phyloP scores from a whole-genome alignment of 495 filamentous ascomycete genomes.

The Chaetomidium leptoderma region DNA sequence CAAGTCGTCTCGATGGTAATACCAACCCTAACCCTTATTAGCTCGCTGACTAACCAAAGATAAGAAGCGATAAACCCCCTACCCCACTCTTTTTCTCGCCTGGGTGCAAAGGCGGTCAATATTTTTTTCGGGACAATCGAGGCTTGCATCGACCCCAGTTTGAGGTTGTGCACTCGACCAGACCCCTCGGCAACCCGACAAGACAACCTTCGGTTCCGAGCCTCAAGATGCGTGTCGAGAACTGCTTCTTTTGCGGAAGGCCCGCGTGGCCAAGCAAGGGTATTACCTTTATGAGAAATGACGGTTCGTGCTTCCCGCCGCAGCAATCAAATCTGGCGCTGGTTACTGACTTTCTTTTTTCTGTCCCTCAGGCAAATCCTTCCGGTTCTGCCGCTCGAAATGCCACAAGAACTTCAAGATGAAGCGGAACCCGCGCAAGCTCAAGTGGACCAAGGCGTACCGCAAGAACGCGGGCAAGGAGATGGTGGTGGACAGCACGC shows the following conservation, averaged over 20 bases:
- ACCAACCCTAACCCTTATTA: not conserved
- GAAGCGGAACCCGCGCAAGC: slow-evolving; percentile 77
- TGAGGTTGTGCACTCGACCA: slow-evolving; percentile 13
- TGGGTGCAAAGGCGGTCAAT: slow-evolving; percentile 20
- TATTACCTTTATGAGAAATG: slow-evolving; percentile 68
- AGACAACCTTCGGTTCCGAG: slow-evolving; percentile 11
- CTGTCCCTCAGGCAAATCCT: slow-evolving; percentile 54
- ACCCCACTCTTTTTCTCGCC: not conserved
- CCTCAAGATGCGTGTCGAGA: slow-evolving; percentile 58
- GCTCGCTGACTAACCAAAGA: too few relatives aligned
- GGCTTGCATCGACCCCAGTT: slow-evolving; percentile 8
- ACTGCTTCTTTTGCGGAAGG: slow-evolving; percentile 82
- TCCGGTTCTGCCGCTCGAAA: slow-evolving; percentile 76
- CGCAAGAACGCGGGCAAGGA: slow-evolving; percentile 79
- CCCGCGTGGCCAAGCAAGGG: slow-evolving; percentile 86
- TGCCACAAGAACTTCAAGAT: slow-evolving; percentile 99
- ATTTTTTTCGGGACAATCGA: slow-evolving; percentile 14
- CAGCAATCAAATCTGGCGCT: not conserved
- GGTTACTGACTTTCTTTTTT: not conserved
- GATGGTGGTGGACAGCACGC: slow-evolving; percentile 90
- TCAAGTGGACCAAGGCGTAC: slow-evolving; percentile 84
- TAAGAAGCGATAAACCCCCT: not conserved
- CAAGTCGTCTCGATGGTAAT: not conserved
- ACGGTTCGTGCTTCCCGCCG: slow-evolving; percentile 51
- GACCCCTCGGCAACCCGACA: slow-evolving; percentile 18